Evolutionary conservation across 306 rosid species (phyloP).

Genomic region (Acacia confusa): DNA sequence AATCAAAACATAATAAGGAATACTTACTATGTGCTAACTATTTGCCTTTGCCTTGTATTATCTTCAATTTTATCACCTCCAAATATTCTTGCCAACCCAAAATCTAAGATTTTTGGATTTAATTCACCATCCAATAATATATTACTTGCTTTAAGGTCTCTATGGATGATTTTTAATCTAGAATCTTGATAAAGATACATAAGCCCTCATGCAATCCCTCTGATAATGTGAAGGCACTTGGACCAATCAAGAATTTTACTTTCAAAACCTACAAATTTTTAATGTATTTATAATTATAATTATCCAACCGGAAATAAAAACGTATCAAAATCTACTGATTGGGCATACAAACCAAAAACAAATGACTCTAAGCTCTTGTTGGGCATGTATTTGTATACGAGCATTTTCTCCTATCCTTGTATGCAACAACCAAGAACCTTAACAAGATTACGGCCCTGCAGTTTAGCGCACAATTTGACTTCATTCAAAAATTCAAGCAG

Average conservation of each 20-base stretch:
- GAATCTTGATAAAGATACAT: background rate
- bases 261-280: background rate
- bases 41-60: background rate
- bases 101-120: background rate
- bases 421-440: background rate
- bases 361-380: background rate
- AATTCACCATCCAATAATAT: background rate
- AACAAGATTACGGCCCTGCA: background rate
- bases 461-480: background rate
- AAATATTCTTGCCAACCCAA: background rate
- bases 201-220: background rate
- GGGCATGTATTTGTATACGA: background rate
- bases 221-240: background rate
- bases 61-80: background rate
- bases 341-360: background rate
- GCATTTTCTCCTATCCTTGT: background rate
- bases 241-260: background rate
- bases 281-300: background rate
- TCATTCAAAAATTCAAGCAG: background rate
- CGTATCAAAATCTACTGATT: background rate
- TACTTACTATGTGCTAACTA: constrained; percentile 28
- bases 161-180: background rate
- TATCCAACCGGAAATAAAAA: background rate
- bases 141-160: background rate
- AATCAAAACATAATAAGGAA: background rate